These are phyloP conservation scores for Fusarium falciforme DNA, from an alignment of 2,329 filamentous ascomycete genomes.

Conservation along the genomic window DNA sequence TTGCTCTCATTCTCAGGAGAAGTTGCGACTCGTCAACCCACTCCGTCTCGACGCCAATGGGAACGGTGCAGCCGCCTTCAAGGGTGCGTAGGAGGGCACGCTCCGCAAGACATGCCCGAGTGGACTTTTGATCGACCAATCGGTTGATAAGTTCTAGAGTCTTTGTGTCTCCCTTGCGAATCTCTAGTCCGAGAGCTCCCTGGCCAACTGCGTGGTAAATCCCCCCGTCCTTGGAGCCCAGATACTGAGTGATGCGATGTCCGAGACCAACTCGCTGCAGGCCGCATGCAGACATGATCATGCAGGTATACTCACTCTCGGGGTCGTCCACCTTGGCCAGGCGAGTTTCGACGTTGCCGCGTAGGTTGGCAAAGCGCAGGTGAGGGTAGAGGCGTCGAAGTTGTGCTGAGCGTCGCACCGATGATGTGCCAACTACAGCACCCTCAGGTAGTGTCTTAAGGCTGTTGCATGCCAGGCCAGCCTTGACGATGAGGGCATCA, in stretches of 20 bases:
- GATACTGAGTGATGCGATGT: neutral
- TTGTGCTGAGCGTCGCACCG: neutral
- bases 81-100: neutral
- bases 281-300: neutral
- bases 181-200: neutral
- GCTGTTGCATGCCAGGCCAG: neutral
- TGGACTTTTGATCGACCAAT: neutral
- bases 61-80: neutral
- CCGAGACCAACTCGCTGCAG: neutral
- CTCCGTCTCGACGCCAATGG: neutral
- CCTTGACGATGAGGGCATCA: neutral
- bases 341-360: conserved; percentile 2
- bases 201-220: neutral
- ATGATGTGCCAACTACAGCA: neutral
- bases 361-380: neutral
- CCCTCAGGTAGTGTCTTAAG: neutral
- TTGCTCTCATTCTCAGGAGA: neutral
- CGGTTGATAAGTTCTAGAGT: neutral
- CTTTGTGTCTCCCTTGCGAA: neutral
- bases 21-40: neutral
- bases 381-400: neutral
- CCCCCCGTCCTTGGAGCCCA: neutral
- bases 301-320: neutral
- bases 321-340: neutral
- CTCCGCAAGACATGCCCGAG: neutral